Base-by-base conservation (phyloP, 177 flowering plant genomes). In the Vitis hybrid region DNA sequence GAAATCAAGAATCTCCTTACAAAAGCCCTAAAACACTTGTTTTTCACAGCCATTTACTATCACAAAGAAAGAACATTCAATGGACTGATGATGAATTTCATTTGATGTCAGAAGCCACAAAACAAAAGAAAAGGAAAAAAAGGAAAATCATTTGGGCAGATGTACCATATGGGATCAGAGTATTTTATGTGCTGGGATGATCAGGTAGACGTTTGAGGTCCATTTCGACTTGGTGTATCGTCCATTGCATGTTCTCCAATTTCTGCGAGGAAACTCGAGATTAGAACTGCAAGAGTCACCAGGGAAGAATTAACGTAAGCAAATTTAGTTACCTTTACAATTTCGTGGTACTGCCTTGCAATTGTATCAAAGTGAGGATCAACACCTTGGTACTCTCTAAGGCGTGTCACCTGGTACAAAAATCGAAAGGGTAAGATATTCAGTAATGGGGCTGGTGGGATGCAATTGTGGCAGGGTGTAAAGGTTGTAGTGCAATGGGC, bases 281-380 rank as follows among this genome's bases (percentile, higher is more conserved):
- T 79, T 66, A 77, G 61, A 35, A n/a, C 11, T 51, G 6, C 3
- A n/a, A 4, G 2, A 48, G 54, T 51, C 51, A 53, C 21, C 1
- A 11, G 58, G 41, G 20, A 69, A 12, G 1, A 61, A 48, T 2
- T 41, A 65, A 6, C 52, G 14, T 2, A 15, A n/a, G 58, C 53
- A 27, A 32, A 52, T 7, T 49, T 9, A 13, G 6, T 70, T 78
- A 89, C 99, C 98, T 89, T 80, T 27, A 95, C 97, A 55, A 93
- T 86, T 55, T 95, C 99, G 63, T 93, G 98, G 79, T 95, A 95
- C 77, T 95, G 94, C 82, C 91, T 85, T 12, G 99, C 99, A 78
- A 93, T 93, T 27, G 75, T 74, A 73, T 95, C 99, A 61, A 95
- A 95, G 76, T 91, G 97, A 59, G 98, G 96, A 86, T 95, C 99